phyloP scores from a whole-genome alignment of 257 asterid genomes.

The Solanum tarijense region DNA sequence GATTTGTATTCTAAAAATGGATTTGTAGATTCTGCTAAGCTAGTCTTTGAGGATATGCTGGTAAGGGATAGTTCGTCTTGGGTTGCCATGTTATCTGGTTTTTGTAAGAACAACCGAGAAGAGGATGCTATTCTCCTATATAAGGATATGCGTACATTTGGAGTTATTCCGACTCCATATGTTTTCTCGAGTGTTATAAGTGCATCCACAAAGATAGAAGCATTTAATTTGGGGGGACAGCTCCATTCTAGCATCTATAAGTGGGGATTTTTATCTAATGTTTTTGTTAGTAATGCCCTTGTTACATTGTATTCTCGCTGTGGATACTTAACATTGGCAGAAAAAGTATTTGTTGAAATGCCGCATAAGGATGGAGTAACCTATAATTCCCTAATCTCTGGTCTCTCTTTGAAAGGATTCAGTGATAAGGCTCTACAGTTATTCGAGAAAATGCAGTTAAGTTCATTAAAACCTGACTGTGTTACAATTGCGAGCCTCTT shows the following conservation, averaged over 20 bases:
- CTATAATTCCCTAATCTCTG: slow-evolving; percentile 74
- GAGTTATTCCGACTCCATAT: slow-evolving; percentile 78
- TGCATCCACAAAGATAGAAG: slow-evolving; percentile 54
- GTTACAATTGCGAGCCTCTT: slow-evolving; percentile 73
- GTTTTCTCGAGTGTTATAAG: slow-evolving; percentile 70
- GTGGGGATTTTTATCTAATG: slow-evolving; percentile 66
- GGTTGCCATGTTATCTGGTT: slow-evolving; percentile 85
- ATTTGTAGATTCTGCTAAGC: slow-evolving; percentile 39
- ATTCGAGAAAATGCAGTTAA: slow-evolving; percentile 51
- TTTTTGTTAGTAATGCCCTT: slow-evolving; percentile 74
- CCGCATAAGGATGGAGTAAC: slow-evolving; percentile 46
- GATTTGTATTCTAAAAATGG: slow-evolving; percentile 65
- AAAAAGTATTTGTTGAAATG: slow-evolving; percentile 57
- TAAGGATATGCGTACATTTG: slow-evolving; percentile 55
- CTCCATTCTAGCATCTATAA: slow-evolving; percentile 58
- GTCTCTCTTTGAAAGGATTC: slow-evolving; percentile 53
- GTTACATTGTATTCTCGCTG: slow-evolving; percentile 56
- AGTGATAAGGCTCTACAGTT: slow-evolving; percentile 45
- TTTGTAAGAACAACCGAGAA: slow-evolving; percentile 41
- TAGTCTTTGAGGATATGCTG: slow-evolving; percentile 35
- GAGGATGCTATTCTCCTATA: slow-evolving; percentile 47
- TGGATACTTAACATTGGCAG: slow-evolving; percentile 39
- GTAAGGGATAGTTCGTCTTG: slow-evolving; percentile 64
- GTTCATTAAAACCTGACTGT: slow-evolving; percentile 55
- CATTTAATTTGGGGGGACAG: slow-evolving; percentile 53